These are phyloP conservation scores for Bipolaris cookei DNA, from an alignment of 2,329 filamentous ascomycete species.

Conservation along the genomic window DNA sequence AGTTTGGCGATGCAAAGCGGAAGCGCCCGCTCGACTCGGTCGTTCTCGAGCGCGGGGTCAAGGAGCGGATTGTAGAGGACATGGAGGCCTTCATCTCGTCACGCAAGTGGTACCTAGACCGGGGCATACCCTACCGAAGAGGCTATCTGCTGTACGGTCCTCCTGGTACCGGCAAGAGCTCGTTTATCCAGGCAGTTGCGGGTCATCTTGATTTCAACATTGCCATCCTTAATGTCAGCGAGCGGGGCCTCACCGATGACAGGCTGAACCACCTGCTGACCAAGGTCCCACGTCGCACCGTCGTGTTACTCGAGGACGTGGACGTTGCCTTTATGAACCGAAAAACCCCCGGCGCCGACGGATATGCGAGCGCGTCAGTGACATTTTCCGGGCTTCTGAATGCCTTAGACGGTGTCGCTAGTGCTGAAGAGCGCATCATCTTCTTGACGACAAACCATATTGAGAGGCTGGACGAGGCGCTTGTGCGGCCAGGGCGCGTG, in stretches of 20 bases:
- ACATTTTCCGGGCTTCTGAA: constrained; percentile 89
- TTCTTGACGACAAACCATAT: constrained; percentile 96
- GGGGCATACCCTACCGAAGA: constrained; percentile 90
- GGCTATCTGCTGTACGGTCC: constrained; percentile 90
- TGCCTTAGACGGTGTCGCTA: constrained; percentile 81
- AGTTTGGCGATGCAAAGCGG: constrained; percentile 80
- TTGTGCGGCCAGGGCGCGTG: constrained; percentile 89
- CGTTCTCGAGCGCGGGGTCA: constrained; percentile 81
- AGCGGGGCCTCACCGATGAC: constrained; percentile 88
- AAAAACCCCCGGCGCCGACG: constrained; percentile 76
- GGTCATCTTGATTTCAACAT: constrained; percentile 93
- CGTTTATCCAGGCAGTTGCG: constrained; percentile 93
- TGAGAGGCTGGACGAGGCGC: constrained; percentile 83
- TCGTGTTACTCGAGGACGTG: constrained; percentile 86
- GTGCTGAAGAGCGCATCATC: constrained; percentile 89
- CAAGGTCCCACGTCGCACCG: constrained; percentile 80
- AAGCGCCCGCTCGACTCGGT: constrained; percentile 91
- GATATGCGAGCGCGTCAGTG: constrained; percentile 84
- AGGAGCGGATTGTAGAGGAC: constrained; percentile 79
- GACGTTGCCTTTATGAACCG: constrained; percentile 90
- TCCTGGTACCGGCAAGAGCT: constrained; percentile 90
- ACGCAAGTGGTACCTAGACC: constrained; percentile 87
- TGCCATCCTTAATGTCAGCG: constrained; percentile 88
- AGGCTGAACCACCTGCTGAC: constrained; percentile 84
- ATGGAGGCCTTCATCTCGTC: constrained; percentile 81